These are phyloP conservation scores for Tylopilus subfusipes DNA, from an alignment of 768 basidiomycete genomes.

Conservation along the genomic window DNA sequence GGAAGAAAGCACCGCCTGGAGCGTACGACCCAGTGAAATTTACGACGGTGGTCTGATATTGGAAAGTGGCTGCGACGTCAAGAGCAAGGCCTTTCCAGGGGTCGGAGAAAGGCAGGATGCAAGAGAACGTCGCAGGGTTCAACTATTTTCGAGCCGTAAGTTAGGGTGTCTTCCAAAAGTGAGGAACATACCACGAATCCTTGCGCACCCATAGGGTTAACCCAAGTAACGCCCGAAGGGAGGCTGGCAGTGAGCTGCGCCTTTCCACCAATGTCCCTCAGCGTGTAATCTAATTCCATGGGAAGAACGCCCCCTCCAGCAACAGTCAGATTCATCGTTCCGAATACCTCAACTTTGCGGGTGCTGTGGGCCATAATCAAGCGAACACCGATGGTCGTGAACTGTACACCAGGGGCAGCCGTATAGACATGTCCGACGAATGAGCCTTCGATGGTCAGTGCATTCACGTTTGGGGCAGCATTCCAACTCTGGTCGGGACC, in stretches of 20 bases:
- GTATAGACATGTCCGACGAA: not conserved
- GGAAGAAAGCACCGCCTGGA: not conserved
- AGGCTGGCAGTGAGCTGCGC: not conserved
- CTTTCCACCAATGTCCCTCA: not conserved
- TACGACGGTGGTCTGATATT: not conserved
- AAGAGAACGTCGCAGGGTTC: constrained; percentile 2
- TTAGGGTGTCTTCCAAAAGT: not conserved
- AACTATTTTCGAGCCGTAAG: not conserved
- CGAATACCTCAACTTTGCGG: not conserved
- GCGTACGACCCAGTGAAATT: not conserved
- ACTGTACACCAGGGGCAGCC: not conserved
- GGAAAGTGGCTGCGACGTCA: not conserved
- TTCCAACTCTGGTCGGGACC: constrained; percentile 2
- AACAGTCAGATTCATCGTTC: not conserved
- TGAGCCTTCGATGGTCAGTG: not conserved
- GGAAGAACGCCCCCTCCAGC: not conserved
- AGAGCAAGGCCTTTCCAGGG: constrained; percentile 2
- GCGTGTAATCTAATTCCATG: constrained; percentile 1
- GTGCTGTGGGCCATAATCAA: not conserved
- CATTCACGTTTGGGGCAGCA: not conserved
- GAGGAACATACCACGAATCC: not conserved
- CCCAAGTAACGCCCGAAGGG: constrained; percentile 2
- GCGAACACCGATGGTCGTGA: constrained; percentile 3
- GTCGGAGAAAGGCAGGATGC: not conserved
- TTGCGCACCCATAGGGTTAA: constrained; percentile 4